Evolutionary conservation across 1,139 yeast species (phyloP).

Genomic region (Pichia sp.): DNA sequence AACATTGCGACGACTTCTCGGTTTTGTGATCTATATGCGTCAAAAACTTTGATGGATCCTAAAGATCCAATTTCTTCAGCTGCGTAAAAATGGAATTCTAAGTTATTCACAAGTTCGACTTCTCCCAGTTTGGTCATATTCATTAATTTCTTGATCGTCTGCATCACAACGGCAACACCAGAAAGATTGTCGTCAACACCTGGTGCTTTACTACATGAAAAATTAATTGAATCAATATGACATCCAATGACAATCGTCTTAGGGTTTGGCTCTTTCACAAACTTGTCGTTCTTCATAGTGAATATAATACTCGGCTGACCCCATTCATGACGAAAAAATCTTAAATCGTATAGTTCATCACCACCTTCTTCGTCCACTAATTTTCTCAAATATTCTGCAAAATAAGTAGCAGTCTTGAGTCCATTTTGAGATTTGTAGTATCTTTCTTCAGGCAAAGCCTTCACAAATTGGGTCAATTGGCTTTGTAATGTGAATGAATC

Average conservation of each 20-base stretch:
- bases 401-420: conserved; percentile 70
- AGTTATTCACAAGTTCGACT: conserved; percentile 49
- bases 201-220: conserved; percentile 72
- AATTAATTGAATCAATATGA: conserved; percentile 84
- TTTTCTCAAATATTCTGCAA: conserved; percentile 44
- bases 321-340: conserved; percentile 50
- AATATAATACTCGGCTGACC: conserved; percentile 57
- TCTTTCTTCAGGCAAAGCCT: conserved; percentile 58
- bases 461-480: conserved; percentile 13
- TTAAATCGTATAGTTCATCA: conserved; percentile 10
- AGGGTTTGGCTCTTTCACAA: background rate
- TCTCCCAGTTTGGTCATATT: background rate
- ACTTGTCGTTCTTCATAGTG: conserved; percentile 25
- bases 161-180: conserved; percentile 58
- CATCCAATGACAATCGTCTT: conserved; percentile 72
- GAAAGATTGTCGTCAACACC: conserved; percentile 98
- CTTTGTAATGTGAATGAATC: conserved; percentile 7
- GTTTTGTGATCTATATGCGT: conserved; percentile 45
- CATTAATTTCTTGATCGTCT: conserved; percentile 7
- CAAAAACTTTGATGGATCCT: conserved; percentile 81
- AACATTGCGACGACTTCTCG: conserved; percentile 71
- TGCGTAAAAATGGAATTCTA: conserved; percentile 92
- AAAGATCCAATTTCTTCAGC: conserved; percentile 94
- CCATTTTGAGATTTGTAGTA: conserved; percentile 78
- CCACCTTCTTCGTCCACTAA: too few species aligned